Evolutionary conservation across 345 rosid genomes (phyloP).

Genomic region (Sonneratia alba): DNA sequence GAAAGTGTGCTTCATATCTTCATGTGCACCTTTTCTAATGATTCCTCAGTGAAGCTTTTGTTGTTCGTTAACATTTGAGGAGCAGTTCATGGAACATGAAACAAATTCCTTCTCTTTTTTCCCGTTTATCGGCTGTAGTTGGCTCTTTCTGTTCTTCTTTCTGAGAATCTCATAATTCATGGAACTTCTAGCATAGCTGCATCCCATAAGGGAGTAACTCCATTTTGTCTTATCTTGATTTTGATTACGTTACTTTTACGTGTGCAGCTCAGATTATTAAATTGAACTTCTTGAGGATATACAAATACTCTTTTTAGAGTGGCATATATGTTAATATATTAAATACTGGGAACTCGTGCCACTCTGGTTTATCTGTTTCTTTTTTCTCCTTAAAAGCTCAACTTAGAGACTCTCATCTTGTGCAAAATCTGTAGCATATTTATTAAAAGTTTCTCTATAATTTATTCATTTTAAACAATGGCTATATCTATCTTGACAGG

Average conservation of each 20-base stretch:
- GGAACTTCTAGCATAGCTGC: background rate
- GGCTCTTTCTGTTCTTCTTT: background rate
- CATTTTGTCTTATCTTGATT: background rate
- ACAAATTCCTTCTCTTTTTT: background rate
- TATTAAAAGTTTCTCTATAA: slow-evolving; percentile 6
- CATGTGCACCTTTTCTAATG: background rate
- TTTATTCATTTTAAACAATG: slow-evolving; percentile 20
- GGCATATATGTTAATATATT: slow-evolving; percentile 1
- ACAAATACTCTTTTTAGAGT: slow-evolving; percentile 1
- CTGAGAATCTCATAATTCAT: background rate
- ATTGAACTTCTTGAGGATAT: background rate
- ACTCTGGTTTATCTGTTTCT: background rate
- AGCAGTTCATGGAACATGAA: background rate
- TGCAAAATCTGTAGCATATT: slow-evolving; percentile 16
- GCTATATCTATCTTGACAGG: slow-evolving; percentile 35
- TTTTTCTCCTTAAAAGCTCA: slow-evolving; percentile 11
- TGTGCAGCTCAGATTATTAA: background rate
- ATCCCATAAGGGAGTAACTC: background rate
- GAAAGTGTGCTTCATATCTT: background rate
- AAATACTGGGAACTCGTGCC: background rate
- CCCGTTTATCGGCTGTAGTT: background rate
- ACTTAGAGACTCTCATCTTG: slow-evolving; percentile 12
- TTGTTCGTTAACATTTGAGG: background rate
- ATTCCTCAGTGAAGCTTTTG: background rate
- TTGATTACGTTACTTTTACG: background rate